These are phyloP conservation scores for Austropuccinia psidii DNA, from an alignment of 1,284 basidiomycete species.

Conservation along the genomic window DNA sequence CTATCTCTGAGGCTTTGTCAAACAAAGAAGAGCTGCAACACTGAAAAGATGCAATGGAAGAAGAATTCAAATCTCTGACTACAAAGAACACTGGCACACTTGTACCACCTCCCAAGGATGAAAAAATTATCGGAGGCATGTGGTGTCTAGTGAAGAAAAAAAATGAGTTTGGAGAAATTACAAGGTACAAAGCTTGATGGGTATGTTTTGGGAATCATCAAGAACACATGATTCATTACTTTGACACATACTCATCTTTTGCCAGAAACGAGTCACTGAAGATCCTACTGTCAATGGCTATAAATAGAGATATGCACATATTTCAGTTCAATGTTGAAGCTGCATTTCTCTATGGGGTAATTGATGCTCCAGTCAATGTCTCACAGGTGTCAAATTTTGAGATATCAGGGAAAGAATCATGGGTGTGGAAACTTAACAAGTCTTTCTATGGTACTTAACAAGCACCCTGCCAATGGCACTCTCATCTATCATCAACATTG, in stretches of 20 bases:
- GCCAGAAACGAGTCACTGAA: neutral
- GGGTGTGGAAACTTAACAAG: conserved; percentile 4
- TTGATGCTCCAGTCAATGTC: neutral
- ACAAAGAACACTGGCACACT: neutral
- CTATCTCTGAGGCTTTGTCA: neutral
- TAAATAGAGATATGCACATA: neutral
- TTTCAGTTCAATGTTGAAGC: conserved; percentile 6
- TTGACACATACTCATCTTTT: neutral
- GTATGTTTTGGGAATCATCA: conserved; percentile 17
- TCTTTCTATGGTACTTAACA: conserved; percentile 5
- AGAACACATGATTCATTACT: neutral
- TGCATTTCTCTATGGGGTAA: conserved; percentile 2
- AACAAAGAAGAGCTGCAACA: neutral
- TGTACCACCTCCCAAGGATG: neutral
- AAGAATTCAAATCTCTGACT: neutral
- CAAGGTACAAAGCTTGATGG: conserved; percentile 3
- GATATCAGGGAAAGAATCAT: neutral
- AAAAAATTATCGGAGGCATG: conserved; percentile 14
- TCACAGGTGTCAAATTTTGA: conserved; percentile 10
- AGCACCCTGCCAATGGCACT: neutral
- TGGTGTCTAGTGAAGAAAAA: neutral
- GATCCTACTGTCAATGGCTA: neutral
- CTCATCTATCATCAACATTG: neutral
- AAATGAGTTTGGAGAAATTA: neutral
- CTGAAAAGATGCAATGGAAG: neutral